Percentiles rank a stretch among this genome's conserved stretches.
phyloP scores from a whole-genome alignment of 2,329 filamentous ascomycete genomes.

The Diaporthe citrichinensis region DNA sequence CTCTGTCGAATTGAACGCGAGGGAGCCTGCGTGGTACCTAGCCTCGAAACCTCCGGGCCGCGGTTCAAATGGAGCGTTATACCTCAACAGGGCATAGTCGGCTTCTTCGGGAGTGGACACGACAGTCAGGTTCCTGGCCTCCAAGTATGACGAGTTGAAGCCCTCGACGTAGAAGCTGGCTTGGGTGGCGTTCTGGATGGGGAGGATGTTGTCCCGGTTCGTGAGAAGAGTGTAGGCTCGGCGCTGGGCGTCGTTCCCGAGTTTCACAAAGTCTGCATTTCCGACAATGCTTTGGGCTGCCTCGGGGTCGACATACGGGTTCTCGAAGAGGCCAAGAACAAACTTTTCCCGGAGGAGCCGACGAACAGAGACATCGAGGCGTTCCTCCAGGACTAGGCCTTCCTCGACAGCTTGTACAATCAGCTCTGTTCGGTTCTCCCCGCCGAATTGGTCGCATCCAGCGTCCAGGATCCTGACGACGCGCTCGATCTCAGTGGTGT shows the following conservation, averaged over 20 bases:
- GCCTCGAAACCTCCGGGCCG: constrained; percentile 14
- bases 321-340: constrained; percentile 64
- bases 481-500: constrained; percentile 58
- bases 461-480: constrained; percentile 62
- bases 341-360: constrained; percentile 65
- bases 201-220: constrained; percentile 35
- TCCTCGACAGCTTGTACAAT: constrained; percentile 60
- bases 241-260: constrained; percentile 54
- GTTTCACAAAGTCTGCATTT: constrained; percentile 57
- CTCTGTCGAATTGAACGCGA: constrained; percentile 5
- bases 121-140: constrained; percentile 10
- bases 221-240: constrained; percentile 47
- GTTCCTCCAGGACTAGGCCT: constrained; percentile 56
- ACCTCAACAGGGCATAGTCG: constrained; percentile 15
- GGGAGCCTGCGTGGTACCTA: constrained; percentile 2
- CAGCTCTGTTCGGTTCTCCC: constrained; percentile 62
- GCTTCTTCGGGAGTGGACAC: constrained; percentile 17
- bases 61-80: constrained; percentile 17
- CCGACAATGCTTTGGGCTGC: constrained; percentile 58
- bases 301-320: constrained; percentile 63
- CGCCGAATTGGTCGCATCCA: constrained; percentile 66
- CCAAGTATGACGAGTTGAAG: constrained; percentile 1
- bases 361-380: constrained; percentile 61
- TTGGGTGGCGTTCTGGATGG: constrained; percentile 51
- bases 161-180: constrained; percentile 37